A percentile compares a stretch with the other conserved stretches of the same genome.
These are phyloP conservation scores for Camellia japonica DNA, from an alignment of 148 eudicot species.

Conservation along the genomic window DNA sequence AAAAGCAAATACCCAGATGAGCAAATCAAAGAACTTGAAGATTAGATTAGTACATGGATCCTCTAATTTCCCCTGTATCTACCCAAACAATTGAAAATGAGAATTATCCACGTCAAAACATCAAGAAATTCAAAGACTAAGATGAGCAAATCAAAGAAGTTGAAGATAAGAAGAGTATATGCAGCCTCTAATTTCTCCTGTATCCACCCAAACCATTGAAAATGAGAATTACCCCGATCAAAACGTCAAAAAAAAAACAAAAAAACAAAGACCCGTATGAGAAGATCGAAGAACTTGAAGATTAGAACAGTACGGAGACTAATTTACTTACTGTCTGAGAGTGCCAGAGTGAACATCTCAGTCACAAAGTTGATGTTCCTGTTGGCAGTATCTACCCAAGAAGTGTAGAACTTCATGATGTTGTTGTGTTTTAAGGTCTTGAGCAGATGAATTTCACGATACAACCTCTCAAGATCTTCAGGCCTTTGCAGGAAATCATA, in stretches of 20 bases:
- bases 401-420: conserved; percentile 55
- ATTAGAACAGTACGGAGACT: not conserved
- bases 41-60: too few species aligned
- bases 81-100: too few species aligned
- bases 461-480: conserved; percentile 52
- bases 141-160: too few species aligned
- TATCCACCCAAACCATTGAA: too few species aligned
- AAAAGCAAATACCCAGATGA: too few species aligned
- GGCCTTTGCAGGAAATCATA: conserved; percentile 44
- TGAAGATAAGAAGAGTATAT: too few species aligned
- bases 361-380: conserved; percentile 54
- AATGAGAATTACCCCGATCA: not conserved
- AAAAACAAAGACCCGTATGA: not conserved
- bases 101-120: too few species aligned
- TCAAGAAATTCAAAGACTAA: too few species aligned
- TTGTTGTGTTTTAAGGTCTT: conserved; percentile 49
- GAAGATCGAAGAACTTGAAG: not conserved
- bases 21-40: too few species aligned
- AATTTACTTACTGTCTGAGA: conserved; percentile 48
- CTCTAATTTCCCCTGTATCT: too few species aligned
- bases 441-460: conserved; percentile 56
- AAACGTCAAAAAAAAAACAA: not conserved
- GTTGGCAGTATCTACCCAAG: conserved; percentile 57
- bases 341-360: conserved; percentile 64
- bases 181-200: too few species aligned